phyloP scores from a whole-genome alignment of 1,139 yeast species.

The Sugiyamaella neomexicana region DNA sequence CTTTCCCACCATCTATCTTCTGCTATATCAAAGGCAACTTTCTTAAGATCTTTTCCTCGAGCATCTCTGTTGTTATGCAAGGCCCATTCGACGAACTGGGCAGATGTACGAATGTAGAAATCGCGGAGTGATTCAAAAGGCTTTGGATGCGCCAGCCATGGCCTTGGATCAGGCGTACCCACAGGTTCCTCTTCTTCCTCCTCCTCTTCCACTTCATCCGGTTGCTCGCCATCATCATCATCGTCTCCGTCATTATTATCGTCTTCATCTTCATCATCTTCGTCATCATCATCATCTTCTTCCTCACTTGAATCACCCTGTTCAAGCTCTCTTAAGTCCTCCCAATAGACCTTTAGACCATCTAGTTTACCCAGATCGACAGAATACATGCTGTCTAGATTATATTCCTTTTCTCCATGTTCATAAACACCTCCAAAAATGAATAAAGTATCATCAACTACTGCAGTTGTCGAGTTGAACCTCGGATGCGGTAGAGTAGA shows the following conservation, averaged over 20 bases:
- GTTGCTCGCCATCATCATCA: constrained; percentile 54
- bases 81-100: constrained; percentile 89
- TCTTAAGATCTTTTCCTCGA: constrained; percentile 88
- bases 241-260: constrained; percentile 56
- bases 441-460: constrained; percentile 78
- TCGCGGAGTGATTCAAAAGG: constrained; percentile 85
- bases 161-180: constrained; percentile 79
- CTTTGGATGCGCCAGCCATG: constrained; percentile 97
- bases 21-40: constrained; percentile 84
- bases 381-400: constrained; percentile 81
- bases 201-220: constrained; percentile 57
- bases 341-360: constrained; percentile 90
- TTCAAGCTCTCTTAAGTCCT: constrained; percentile 64
- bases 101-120: constrained; percentile 84
- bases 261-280: constrained; percentile 61
- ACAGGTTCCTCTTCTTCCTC: constrained; percentile 60
- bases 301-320: constrained; percentile 62
- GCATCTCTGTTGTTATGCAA: constrained; percentile 66
- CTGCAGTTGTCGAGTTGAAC: constrained; percentile 83
- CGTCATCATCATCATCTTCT: constrained; percentile 67
- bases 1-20: constrained; percentile 99
- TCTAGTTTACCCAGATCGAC: constrained; percentile 84
- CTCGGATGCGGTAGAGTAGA: constrained; percentile 78
- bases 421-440: constrained; percentile 95
- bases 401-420: constrained; percentile 78